Evolutionary conservation across 2,329 filamentous ascomycete genomes (phyloP).

Genomic region (Claviceps digitariae): DNA sequence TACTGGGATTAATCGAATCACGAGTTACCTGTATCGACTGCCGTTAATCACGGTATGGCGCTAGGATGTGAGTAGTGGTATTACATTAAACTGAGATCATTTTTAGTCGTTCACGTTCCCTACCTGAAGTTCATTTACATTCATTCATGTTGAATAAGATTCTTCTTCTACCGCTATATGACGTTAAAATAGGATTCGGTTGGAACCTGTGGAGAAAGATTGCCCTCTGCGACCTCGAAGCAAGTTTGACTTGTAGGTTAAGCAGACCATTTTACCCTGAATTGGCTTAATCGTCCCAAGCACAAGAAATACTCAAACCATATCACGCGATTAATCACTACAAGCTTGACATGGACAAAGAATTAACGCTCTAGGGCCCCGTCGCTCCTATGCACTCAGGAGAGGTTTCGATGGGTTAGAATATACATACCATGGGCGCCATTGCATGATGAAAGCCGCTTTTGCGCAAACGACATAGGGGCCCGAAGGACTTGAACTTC

Average conservation of each 20-base stretch:
- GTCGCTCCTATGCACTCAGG: too few species aligned
- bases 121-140: not conserved
- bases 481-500: too few species aligned
- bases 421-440: too few species aligned
- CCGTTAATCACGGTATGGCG: not conserved
- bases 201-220: not conserved
- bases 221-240: not conserved
- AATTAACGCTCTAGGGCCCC: too few species aligned
- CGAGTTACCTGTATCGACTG: not conserved
- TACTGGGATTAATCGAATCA: conserved; percentile 65
- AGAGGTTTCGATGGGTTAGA: too few species aligned
- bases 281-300: not conserved
- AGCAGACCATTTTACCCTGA: not conserved
- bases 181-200: not conserved
- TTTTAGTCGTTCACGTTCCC: not conserved
- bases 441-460: too few species aligned
- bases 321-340: not conserved
- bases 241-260: not conserved
- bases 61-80: not conserved
- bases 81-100: not conserved
- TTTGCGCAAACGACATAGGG: too few species aligned
- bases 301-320: not conserved
- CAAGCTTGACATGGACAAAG: too few species aligned
- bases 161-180: not conserved
- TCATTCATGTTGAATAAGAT: not conserved